Percentiles rank a stretch among this genome's conserved stretches.
phyloP scores from a whole-genome alignment of 1,284 basidiomycete genomes.

The Rhodotorula sp. region DNA sequence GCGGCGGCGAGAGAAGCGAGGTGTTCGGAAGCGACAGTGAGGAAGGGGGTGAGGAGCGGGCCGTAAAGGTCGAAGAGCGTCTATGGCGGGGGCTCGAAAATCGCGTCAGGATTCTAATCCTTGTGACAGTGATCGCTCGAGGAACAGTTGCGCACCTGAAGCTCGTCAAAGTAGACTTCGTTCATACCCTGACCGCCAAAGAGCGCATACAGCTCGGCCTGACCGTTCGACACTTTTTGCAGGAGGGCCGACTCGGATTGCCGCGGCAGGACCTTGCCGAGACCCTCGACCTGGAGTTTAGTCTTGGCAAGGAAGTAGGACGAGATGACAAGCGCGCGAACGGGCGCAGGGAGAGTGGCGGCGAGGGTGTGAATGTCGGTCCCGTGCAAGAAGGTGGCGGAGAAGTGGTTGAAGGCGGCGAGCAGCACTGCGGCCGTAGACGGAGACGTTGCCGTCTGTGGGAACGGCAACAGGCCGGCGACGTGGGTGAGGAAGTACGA shows the following conservation, averaged over 20 bases:
- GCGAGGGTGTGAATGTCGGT: conserved; percentile 77
- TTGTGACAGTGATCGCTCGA: neutral
- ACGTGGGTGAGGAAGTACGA: conserved; percentile 49
- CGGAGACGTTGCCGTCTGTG: conserved; percentile 38
- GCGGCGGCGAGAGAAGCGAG: conserved; percentile 57
- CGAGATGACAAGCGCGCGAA: conserved; percentile 63
- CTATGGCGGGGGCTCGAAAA: conserved; percentile 52
- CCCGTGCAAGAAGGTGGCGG: conserved; percentile 50
- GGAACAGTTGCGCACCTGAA: conserved; percentile 49
- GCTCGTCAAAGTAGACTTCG: conserved; percentile 96
- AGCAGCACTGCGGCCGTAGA: conserved; percentile 41
- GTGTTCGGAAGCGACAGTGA: conserved; percentile 58
- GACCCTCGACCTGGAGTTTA: conserved; percentile 63
- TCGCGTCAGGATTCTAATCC: neutral
- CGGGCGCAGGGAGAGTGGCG: conserved; percentile 63
- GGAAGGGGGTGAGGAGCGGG: conserved; percentile 73
- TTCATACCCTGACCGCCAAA: conserved; percentile 99
- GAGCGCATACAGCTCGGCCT: conserved; percentile 82
- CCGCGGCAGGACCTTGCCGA: conserved; percentile 58
- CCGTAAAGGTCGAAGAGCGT: conserved; percentile 84
- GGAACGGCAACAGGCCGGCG: conserved; percentile 39
- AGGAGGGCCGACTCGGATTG: conserved; percentile 73
- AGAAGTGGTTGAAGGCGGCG: conserved; percentile 58
- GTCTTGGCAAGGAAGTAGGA: conserved; percentile 78
- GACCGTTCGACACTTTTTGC: conserved; percentile 63